Conservation (phyloP, 2,329 filamentous ascomycete species). For the Penicillium sp. region DNA sequence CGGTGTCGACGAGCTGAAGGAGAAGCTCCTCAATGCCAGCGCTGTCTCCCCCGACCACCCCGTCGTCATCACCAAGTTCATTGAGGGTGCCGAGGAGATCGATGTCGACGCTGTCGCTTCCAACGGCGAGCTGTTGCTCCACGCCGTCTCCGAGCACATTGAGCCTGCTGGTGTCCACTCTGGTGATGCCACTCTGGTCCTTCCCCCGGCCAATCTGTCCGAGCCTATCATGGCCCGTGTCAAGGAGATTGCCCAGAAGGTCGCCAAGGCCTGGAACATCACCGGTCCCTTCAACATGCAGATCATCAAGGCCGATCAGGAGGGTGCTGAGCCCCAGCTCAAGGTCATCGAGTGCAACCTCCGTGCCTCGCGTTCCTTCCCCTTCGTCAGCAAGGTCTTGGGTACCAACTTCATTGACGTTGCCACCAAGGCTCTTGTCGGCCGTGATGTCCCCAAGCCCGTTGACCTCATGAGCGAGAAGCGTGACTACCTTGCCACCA, state of each 20-base stretch:
- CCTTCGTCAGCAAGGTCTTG: conserved; percentile 95
- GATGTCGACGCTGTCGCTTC: conserved; percentile 92
- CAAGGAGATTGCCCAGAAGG: conserved; percentile 94
- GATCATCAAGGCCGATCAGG: conserved; percentile 86
- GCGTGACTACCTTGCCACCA: conserved; percentile 90
- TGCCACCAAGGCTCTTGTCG: conserved; percentile 86
- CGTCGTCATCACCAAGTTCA: conserved; percentile 97
- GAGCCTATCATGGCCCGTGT: conserved; percentile 73
- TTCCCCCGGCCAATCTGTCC: conserved; percentile 79
- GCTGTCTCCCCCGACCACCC: conserved; percentile 93
- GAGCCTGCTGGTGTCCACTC: conserved; percentile 98
- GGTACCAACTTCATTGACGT: conserved; percentile 96
- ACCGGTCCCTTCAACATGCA: conserved; percentile 99
- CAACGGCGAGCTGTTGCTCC: conserved; percentile 77
- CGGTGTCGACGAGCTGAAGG: conserved; percentile 81
- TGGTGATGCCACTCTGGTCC: conserved; percentile 88
- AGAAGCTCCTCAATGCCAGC: conserved; percentile 87
- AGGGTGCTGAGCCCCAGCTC: conserved; percentile 68
- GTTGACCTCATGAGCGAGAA: conserved; percentile 83
- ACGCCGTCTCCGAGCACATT: conserved; percentile 92
- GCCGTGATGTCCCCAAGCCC: conserved; percentile 76
- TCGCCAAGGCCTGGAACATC: conserved; percentile 94
- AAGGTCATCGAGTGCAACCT: conserved; percentile 99
- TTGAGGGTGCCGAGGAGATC: conserved; percentile 93
- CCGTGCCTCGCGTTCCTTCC: conserved; percentile 94